Percentiles rank a stretch among this genome's conserved stretches.
phyloP scores from a whole-genome alignment of 2,329 filamentous ascomycete genomes.

The Fusarium nematophilum region DNA sequence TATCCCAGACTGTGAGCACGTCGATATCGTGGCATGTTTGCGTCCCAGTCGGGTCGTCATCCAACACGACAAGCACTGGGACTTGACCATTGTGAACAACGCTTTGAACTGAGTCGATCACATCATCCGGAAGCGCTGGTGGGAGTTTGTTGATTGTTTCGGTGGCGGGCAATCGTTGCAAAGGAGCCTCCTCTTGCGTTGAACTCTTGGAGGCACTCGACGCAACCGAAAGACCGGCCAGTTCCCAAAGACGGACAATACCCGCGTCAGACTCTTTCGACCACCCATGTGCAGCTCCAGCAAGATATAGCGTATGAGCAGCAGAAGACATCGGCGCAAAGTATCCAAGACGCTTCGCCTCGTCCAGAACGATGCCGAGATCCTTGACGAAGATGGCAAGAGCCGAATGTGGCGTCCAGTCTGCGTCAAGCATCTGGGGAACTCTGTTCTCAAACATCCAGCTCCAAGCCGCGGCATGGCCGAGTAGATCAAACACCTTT shows the following conservation, averaged over 20 bases:
- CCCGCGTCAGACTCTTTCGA: slow-evolving; percentile 50
- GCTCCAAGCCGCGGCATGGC: slow-evolving; percentile 50
- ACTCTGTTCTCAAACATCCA: slow-evolving; percentile 53
- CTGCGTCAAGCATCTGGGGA: slow-evolving; percentile 50
- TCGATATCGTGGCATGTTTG: slow-evolving; percentile 69
- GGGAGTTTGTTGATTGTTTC: slow-evolving; percentile 40
- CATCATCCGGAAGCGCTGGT: slow-evolving; percentile 32
- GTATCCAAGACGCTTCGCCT: slow-evolving; percentile 45
- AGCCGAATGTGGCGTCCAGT: slow-evolving; percentile 51
- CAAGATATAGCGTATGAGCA: slow-evolving; percentile 48
- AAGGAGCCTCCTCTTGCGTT: not conserved
- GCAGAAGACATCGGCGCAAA: slow-evolving; percentile 45
- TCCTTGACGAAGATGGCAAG: slow-evolving; percentile 52
- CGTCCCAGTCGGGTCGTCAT: slow-evolving; percentile 70
- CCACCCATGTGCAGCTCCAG: slow-evolving; percentile 47
- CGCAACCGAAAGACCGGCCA: slow-evolving; percentile 35
- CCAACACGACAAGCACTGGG: slow-evolving; percentile 55
- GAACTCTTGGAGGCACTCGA: slow-evolving; percentile 7
- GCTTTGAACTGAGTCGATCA: slow-evolving; percentile 32
- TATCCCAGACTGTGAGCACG: slow-evolving; percentile 66
- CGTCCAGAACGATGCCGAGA: slow-evolving; percentile 48
- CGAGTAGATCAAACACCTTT: slow-evolving; percentile 60
- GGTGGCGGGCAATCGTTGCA: slow-evolving; percentile 29
- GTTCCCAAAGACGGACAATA: slow-evolving; percentile 54
- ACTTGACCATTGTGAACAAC: slow-evolving; percentile 35